These are phyloP conservation scores for Omphalotus olearius DNA, from an alignment of 1,284 basidiomycete species.

Conservation along the genomic window DNA sequence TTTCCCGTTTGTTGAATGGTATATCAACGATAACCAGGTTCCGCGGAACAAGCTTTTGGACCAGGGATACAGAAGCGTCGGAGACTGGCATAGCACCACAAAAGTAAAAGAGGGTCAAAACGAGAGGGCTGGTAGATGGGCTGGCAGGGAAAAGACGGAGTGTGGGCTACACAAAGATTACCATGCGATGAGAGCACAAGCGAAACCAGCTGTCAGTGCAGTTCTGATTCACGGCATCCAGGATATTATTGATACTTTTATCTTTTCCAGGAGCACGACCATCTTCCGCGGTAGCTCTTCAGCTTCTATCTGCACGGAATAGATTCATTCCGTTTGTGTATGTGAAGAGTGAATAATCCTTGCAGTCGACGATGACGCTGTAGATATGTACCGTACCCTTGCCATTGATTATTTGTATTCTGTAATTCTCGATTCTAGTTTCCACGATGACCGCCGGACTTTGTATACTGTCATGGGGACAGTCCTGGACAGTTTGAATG, in stretches of 20 bases:
- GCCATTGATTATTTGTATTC: no score
- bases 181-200: constrained; percentile 61
- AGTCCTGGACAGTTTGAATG: no score
- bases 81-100: constrained; percentile 94
- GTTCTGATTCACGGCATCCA: background rate
- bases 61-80: constrained; percentile 91
- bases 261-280: constrained; percentile 3
- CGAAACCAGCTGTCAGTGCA: constrained; percentile 23
- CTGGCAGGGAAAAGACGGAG: constrained; percentile 89
- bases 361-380: no score
- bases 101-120: constrained; percentile 70
- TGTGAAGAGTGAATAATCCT: no score
- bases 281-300: constrained; percentile 5
- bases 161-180: constrained; percentile 94
- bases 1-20: constrained; percentile 83
- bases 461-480: no score
- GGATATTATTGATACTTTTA: background rate
- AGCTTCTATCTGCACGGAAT: background rate
- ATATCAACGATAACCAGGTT: constrained; percentile 81
- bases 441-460: no score
- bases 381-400: no score
- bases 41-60: constrained; percentile 88
- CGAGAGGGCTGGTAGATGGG: constrained; percentile 92
- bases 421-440: no score
- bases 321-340: no score